Evolutionary conservation across 768 basidiomycete genomes (phyloP).

Genomic region (Porphyrellus cyaneotinctus): DNA sequence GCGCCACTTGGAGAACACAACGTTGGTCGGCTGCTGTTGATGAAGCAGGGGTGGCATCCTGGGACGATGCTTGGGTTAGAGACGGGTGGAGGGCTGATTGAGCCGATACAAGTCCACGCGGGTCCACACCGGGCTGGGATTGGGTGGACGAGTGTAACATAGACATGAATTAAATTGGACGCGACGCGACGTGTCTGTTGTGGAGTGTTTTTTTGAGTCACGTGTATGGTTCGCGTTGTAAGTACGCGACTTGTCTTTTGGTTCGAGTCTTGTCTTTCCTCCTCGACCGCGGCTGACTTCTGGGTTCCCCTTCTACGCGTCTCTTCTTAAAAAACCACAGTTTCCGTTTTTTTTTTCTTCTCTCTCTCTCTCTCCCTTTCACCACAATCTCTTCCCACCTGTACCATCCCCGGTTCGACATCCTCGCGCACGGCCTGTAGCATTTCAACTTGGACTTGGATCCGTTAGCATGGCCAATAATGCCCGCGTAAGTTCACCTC

Average conservation of each 20-base stretch:
- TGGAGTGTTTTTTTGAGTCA: constrained; percentile 33
- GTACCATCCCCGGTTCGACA: constrained; percentile 14
- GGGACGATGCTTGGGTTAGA: constrained; percentile 40
- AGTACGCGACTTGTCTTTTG: constrained; percentile 26
- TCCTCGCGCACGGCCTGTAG: constrained; percentile 19
- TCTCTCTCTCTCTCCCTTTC: constrained; percentile 26
- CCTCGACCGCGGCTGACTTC: constrained; percentile 35
- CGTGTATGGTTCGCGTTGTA: constrained; percentile 38
- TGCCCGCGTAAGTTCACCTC: constrained; percentile 46
- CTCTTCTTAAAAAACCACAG: constrained; percentile 20
- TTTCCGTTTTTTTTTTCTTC: constrained; percentile 21
- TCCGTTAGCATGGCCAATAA: constrained; percentile 51
- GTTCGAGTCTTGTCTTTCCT: constrained; percentile 21
- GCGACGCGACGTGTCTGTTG: constrained; percentile 36
- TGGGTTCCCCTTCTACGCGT: constrained; percentile 18
- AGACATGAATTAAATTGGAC: not conserved
- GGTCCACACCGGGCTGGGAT: constrained; percentile 50
- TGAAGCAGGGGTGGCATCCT: constrained; percentile 76
- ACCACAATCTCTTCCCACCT: constrained; percentile 25
- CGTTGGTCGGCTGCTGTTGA: constrained; percentile 62
- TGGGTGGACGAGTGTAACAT: constrained; percentile 38
- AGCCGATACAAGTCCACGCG: constrained; percentile 50
- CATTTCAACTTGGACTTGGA: constrained; percentile 18
- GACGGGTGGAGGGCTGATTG: constrained; percentile 38
- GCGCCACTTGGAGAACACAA: constrained; percentile 54